Evolutionary conservation across 495 filamentous ascomycete genomes (phyloP), one percentile per base, ranked within the genome.

Genomic region (Parmelia sp.): DNA sequence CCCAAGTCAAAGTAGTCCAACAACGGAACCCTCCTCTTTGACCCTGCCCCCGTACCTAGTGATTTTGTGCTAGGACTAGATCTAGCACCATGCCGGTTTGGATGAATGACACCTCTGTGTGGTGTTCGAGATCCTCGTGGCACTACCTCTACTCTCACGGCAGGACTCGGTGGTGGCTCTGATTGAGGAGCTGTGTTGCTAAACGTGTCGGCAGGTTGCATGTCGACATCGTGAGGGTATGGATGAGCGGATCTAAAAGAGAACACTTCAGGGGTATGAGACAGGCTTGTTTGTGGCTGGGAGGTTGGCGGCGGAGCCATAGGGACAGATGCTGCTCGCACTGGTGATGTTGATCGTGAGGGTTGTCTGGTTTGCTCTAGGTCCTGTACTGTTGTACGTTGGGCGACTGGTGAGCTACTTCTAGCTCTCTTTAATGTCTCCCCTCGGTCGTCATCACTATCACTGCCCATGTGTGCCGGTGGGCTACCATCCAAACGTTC

Each of bases 1-100:
- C 84, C 84, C n/a, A 96, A 73, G 66, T 94, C 90, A 67, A 95
- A 96, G 65, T 92, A 87, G 63, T 96, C 92, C 4, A 83, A 82
- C 44, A 91, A 82, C 49, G 88, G 84, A 64, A 89, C 78, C 68
- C 89, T 86, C 21, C 92, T 83, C 75, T 96, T 96, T 35, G 87
- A 87, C 0, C 92, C 91, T 3, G 86, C 83, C 5, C 81, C 85
- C 39, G 70, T 82, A 23, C 80, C 83, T 56, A 83, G 79, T 65
- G 68, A 75, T 68, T 57, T 75, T 61, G 67, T 74, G 67, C 68
- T 73, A n/a, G 75, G 69, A 2, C 77, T 69, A 56, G 74, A 70
- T 63, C 86, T 77, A 39, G 73, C 68, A 55, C 74, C 81, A 65
- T 73, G 70, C 66, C 73, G 77, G 59, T 70, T 72, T 68, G 29